phyloP scores from a whole-genome alignment of 2,329 filamentous ascomycete species.

The Sclerotinia glacialis region DNA sequence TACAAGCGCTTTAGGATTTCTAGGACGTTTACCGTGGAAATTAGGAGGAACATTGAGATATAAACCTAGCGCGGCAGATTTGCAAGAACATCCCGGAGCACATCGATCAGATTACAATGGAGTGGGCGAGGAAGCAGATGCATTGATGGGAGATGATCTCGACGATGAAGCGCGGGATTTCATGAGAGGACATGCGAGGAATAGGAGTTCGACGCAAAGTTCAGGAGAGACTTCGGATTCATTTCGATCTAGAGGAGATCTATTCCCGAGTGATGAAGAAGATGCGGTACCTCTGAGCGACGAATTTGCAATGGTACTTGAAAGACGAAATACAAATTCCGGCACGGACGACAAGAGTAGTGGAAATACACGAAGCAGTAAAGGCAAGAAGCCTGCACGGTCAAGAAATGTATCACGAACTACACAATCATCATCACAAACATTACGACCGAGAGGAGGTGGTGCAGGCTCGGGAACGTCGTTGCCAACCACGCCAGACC shows the following conservation, averaged over 20 bases:
- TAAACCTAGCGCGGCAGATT: constrained; percentile 83
- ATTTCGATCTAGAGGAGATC: constrained; percentile 79
- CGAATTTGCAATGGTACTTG: constrained; percentile 82
- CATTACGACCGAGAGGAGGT: constrained; percentile 26
- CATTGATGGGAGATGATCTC: constrained; percentile 58
- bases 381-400: constrained; percentile 50
- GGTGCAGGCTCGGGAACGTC: constrained; percentile 33
- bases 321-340: constrained; percentile 60
- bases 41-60: constrained; percentile 81
- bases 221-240: constrained; percentile 84
- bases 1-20: constrained; percentile 79
- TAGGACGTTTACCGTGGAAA: constrained; percentile 80
- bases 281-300: constrained; percentile 92
- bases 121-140: constrained; percentile 59
- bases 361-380: constrained; percentile 59
- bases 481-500: constrained; percentile 38
- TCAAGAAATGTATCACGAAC: constrained; percentile 57
- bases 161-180: constrained; percentile 28
- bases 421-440: constrained; percentile 35
- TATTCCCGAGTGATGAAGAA: constrained; percentile 82
- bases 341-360: constrained; percentile 68
- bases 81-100: constrained; percentile 77
- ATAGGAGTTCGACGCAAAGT: constrained; percentile 69
- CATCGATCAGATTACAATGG: constrained; percentile 42
- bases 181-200: constrained; percentile 44